Percentiles rank a stretch among this genome's conserved stretches.
phyloP scores from a whole-genome alignment of 495 filamentous ascomycete species.

The Penicillium maclennaniae region DNA sequence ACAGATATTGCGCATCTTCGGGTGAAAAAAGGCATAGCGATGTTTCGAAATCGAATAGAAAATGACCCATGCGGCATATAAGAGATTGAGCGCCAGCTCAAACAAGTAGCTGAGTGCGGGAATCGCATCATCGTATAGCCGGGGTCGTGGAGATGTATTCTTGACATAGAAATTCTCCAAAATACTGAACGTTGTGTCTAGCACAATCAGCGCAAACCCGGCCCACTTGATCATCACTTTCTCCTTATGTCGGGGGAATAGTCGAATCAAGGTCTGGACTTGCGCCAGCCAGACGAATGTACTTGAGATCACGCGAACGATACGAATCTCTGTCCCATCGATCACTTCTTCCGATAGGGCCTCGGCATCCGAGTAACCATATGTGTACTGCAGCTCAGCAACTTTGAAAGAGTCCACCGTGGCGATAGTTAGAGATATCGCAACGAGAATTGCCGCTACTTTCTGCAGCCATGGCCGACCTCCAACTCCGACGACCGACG shows the following conservation, averaged over 20 bases:
- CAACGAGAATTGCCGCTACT: constrained; percentile 83
- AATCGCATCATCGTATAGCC: constrained; percentile 79
- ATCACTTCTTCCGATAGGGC: constrained; percentile 70
- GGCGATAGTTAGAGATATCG: constrained; percentile 87
- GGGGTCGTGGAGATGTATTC: constrained; percentile 56
- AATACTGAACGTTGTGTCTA: constrained; percentile 84
- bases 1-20: constrained; percentile 87
- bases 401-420: constrained; percentile 83
- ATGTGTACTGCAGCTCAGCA: constrained; percentile 72
- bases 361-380: constrained; percentile 67
- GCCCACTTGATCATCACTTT: constrained; percentile 99
- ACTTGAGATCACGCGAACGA: constrained; percentile 87
- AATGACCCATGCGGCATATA: constrained; percentile 94
- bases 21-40: constrained; percentile 88
- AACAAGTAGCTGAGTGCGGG: constrained; percentile 93
- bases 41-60: constrained; percentile 93
- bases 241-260: constrained; percentile 95
- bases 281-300: constrained; percentile 97
- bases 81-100: constrained; percentile 77
- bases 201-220: constrained; percentile 84
- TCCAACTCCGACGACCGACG: constrained; percentile 79
- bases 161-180: constrained; percentile 78
- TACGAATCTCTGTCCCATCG: constrained; percentile 74
- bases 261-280: constrained; percentile 89
- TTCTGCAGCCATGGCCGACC: constrained; percentile 95